Conservation (phyloP, 2,329 filamentous ascomycete species). For the Fusarium cyanostomum region DNA sequence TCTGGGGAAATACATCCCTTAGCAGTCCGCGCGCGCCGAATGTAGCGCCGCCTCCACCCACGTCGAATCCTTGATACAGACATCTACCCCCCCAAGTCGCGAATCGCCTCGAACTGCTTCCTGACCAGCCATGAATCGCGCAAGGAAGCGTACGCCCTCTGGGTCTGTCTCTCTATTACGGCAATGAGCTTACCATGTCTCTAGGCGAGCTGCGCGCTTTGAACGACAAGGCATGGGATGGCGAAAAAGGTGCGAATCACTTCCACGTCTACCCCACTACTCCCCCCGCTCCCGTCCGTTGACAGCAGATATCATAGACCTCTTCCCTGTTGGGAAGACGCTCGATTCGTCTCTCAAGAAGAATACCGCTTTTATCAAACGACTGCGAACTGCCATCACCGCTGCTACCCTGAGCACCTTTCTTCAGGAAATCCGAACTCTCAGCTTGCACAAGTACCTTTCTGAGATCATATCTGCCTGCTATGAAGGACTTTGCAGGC, state of each 20-base stretch:
- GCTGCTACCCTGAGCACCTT: slow-evolving; percentile 83
- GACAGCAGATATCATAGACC: slow-evolving; percentile 61
- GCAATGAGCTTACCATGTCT: slow-evolving; percentile 24
- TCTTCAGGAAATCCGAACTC: slow-evolving; percentile 85
- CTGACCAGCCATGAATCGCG: slow-evolving; percentile 68
- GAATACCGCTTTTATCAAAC: slow-evolving; percentile 98
- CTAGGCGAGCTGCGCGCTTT: slow-evolving; percentile 89
- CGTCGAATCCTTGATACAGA: slow-evolving; percentile 27
- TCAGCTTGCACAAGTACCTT: slow-evolving; percentile 95
- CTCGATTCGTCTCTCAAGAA: slow-evolving; percentile 97
- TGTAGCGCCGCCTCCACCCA: slow-evolving; percentile 54
- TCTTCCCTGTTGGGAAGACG: slow-evolving; percentile 79
- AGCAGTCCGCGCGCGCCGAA: slow-evolving; percentile 56
- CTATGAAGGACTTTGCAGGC: slow-evolving; percentile 90
- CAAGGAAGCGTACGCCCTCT: slow-evolving; percentile 65
- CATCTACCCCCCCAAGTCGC: slow-evolving; percentile 34
- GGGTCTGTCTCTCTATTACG: background rate
- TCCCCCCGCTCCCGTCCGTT: slow-evolving; percentile 19
- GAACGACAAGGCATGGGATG: slow-evolving; percentile 88
- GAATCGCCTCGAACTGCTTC: slow-evolving; percentile 37
- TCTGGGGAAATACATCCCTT: slow-evolving; percentile 52
- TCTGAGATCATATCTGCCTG: slow-evolving; percentile 97
- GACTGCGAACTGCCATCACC: slow-evolving; percentile 88
- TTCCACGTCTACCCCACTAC: slow-evolving; percentile 29
- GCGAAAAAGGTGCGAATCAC: slow-evolving; percentile 75